A percentile compares a stretch with the other conserved stretches of the same genome.
phyloP scores from a whole-genome alignment of 2,329 filamentous ascomycete genomes.

The Penicillium sp. region DNA sequence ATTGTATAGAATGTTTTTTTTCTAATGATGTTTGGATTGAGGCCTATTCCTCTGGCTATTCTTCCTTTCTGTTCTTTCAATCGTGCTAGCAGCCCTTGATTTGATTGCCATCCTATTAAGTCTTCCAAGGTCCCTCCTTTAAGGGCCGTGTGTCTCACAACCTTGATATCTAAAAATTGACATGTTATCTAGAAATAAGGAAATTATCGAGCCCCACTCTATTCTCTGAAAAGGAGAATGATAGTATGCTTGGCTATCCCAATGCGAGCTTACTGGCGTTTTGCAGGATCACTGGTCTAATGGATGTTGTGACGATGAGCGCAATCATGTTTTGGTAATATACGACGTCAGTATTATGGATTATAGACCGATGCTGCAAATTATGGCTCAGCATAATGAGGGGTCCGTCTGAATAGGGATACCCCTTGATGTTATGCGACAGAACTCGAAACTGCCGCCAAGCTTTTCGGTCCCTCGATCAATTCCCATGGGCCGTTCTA shows the following conservation, averaged over 20 bases:
- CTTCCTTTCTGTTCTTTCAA: slow-evolving; percentile 23
- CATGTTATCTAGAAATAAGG: slow-evolving; percentile 11
- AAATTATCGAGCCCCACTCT: not conserved
- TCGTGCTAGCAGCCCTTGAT: slow-evolving; percentile 27
- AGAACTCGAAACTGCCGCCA: slow-evolving; percentile 14
- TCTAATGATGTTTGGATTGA: slow-evolving; percentile 44
- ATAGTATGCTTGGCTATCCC: not conserved
- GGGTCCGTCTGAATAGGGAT: not conserved
- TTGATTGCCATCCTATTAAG: slow-evolving; percentile 13
- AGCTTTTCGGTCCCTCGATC: slow-evolving; percentile 26
- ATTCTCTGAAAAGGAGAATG: not conserved
- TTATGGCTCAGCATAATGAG: not conserved
- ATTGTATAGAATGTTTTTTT: slow-evolving; percentile 39
- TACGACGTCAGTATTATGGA: slow-evolving; percentile 31
- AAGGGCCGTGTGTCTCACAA: slow-evolving; percentile 18
- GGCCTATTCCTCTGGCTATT: slow-evolving; percentile 24
- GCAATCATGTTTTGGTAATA: slow-evolving; percentile 28
- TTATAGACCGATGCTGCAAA: not conserved
- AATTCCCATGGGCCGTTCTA: slow-evolving; percentile 17
- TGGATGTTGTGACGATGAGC: slow-evolving; percentile 10
- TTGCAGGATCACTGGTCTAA: not conserved
- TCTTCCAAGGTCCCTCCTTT: slow-evolving; percentile 1
- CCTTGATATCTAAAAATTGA: slow-evolving; percentile 24
- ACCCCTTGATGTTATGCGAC: not conserved
- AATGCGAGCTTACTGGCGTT: not conserved